Evolutionary conservation across 2,329 filamentous ascomycete species (phyloP).

Genomic region (Aureobasidium subglaciale): DNA sequence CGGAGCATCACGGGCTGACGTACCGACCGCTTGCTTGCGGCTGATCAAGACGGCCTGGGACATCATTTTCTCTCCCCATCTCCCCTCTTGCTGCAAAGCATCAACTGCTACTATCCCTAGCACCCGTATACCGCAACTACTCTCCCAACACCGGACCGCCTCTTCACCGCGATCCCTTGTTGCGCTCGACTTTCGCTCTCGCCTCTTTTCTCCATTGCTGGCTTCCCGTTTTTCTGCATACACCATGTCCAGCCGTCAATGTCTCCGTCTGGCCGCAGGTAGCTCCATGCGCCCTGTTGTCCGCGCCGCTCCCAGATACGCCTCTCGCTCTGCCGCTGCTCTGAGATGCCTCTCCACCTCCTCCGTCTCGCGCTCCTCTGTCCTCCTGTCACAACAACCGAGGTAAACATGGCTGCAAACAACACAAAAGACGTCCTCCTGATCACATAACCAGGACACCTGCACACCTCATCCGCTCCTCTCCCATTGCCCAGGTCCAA

Average conservation of each 20-base stretch:
- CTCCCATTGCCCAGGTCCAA: slow-evolving; percentile 18
- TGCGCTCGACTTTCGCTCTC: slow-evolving; percentile 1
- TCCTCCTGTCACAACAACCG: slow-evolving; percentile 15
- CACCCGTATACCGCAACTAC: neutral
- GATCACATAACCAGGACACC: slow-evolving; percentile 15
- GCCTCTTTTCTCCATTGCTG: slow-evolving; percentile 5
- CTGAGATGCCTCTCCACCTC: slow-evolving; percentile 17
- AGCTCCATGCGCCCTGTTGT: slow-evolving; percentile 23
- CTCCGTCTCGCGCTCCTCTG: slow-evolving; percentile 15
- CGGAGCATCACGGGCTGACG: neutral
- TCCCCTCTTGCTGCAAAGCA: slow-evolving; percentile 10
- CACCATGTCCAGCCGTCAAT: slow-evolving; percentile 33
- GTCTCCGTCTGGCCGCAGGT: slow-evolving; percentile 28
- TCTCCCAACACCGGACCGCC: neutral
- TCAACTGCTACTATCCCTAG: slow-evolving; percentile 5
- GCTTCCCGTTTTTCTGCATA: neutral
- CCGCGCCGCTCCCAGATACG: slow-evolving; percentile 19
- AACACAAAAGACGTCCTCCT: neutral
- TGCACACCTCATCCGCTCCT: slow-evolving; percentile 18
- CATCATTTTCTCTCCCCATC: slow-evolving; percentile 2
- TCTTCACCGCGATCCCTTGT: neutral
- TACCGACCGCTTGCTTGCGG: slow-evolving; percentile 12
- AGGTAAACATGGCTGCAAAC: slow-evolving; percentile 11
- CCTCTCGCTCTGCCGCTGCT: slow-evolving; percentile 16
- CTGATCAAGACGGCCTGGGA: slow-evolving; percentile 1